Conservation (phyloP, 495 filamentous ascomycete genomes). For the Penicillium atrosanguineum region DNA sequence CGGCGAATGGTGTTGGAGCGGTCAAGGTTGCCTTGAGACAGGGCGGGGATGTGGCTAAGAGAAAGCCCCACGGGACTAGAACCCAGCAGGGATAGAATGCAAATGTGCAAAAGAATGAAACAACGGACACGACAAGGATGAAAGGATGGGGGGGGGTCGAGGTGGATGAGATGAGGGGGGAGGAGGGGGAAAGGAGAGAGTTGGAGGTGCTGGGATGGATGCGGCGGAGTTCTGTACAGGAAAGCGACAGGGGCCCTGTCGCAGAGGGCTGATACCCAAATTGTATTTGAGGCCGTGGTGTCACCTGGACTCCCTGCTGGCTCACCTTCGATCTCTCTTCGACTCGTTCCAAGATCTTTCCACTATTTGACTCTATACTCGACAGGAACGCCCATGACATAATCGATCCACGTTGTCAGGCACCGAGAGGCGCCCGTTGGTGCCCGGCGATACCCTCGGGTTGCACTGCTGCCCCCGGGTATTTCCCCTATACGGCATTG, state of each 20-base stretch:
- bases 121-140: constrained; percentile 3
- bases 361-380: neutral
- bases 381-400: constrained; percentile 5
- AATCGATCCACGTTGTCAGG: neutral
- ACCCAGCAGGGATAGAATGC: constrained; percentile 5
- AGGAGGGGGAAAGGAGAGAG: constrained; percentile 3
- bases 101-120: constrained; percentile 1
- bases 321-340: neutral
- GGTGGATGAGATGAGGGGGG: neutral
- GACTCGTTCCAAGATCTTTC: neutral
- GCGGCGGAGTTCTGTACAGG: constrained; percentile 8
- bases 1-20: constrained; percentile 14
- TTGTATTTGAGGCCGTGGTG: constrained; percentile 8
- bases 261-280: constrained; percentile 14
- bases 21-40: constrained; percentile 14
- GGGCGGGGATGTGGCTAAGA: constrained; percentile 18
- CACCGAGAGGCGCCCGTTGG: neutral
- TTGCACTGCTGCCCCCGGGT: neutral
- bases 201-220: constrained; percentile 7
- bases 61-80: constrained; percentile 1
- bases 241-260: constrained; percentile 1
- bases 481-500: neutral
- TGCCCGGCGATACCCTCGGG: neutral
- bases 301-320: neutral
- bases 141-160: neutral